Evolutionary conservation across 108 stramenopile species (phyloP).

Genomic region (Nannochloropsis salina): DNA sequence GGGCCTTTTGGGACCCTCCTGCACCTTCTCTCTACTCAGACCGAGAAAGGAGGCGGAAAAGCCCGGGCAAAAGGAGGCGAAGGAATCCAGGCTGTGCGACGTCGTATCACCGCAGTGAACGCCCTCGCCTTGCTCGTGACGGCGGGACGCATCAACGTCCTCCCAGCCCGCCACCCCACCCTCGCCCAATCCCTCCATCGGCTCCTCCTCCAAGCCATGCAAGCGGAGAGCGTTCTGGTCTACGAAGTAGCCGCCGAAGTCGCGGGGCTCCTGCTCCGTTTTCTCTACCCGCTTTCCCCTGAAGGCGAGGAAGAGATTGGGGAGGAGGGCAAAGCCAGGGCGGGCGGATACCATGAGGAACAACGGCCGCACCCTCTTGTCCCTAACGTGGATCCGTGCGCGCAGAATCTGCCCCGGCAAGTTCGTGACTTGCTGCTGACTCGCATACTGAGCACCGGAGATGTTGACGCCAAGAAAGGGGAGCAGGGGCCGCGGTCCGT

Average conservation of each 20-base stretch:
- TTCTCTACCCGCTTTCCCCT: background rate
- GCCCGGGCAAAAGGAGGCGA: background rate
- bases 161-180: background rate
- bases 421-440: background rate
- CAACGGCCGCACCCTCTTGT: background rate
- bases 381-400: background rate
- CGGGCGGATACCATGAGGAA: background rate
- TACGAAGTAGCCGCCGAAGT: conserved; percentile 17
- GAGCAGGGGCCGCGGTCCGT: background rate
- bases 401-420: background rate
- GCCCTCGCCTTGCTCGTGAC: background rate
- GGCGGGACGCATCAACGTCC: background rate
- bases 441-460: background rate
- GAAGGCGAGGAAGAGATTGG: background rate
- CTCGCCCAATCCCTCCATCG: conserved; percentile 3
- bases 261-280: background rate
- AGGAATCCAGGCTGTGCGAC: background rate
- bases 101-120: background rate
- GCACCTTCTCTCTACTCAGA: background rate
- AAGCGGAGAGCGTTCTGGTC: background rate
- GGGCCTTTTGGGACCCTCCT: background rate
- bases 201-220: conserved; percentile 6
- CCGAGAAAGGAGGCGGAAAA: background rate
- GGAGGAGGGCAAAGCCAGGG: background rate
- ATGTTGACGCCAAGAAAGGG: background rate